Base-by-base conservation (phyloP, 2,329 filamentous ascomycete genomes). In the Neofusicoccum sp. region DNA sequence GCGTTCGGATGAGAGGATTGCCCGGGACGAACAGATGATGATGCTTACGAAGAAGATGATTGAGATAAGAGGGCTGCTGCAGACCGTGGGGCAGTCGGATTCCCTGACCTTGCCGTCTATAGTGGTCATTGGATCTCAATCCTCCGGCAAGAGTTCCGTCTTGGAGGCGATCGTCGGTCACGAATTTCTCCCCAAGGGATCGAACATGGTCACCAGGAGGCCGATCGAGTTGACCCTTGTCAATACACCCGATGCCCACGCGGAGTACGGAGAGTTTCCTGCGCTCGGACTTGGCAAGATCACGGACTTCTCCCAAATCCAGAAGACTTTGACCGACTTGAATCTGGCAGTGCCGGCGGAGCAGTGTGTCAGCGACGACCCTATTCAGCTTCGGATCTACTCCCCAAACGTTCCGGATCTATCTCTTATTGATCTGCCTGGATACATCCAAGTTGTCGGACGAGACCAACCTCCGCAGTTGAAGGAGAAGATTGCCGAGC, bases 21-120 rank as follows among this genome's bases (percentile, higher is more conserved):
- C 91, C 16, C 86, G 87, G 69, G 95, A 99, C 69, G 95, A 99
- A 73, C 95, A 99, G 76, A 99, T 99, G 93, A 99, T 99, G 95
- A 83, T 97, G 67, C 80, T 99, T 70, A 99, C 96, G 1, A 93
- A 95, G 79, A 98, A 98, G 79, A 99, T 99, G 95, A 99, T 99
- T 70, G 95, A 99, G 79, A 98, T 99, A 61, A 84, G 96, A 66
- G 93, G 88, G 66, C 91, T 99, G 61, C 82, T 99, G 26, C 90
- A 96, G 70, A 91, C 88, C 28, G 90, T 99, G 48, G 96, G 93
- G 34, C 93, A 99, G 78, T 96, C 93, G 0, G 91, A 89, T 65
- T 86, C 90, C 3, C 80, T 99, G 64, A 93, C 90, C 1, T 79
- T 99, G 24, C 95, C 95, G 0, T 98, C 96, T 0, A 99, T 99